Percentiles rank a stretch among this genome's conserved stretches.
phyloP scores from a whole-genome alignment of 1,139 yeast species.

The Eremothecium cymbalariae region DNA sequence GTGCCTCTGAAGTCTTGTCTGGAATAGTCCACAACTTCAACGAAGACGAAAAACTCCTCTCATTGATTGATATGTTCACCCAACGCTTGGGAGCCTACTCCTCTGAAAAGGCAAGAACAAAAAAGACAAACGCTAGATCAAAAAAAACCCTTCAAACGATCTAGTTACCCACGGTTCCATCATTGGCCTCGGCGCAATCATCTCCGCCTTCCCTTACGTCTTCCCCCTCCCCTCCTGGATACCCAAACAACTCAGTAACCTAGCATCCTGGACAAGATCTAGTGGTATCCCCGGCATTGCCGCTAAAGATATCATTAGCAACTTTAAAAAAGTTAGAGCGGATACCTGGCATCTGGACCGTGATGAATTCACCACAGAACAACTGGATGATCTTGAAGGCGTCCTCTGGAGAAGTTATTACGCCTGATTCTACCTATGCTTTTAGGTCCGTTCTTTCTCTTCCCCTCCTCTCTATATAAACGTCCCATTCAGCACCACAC shows the following conservation, averaged over 20 bases:
- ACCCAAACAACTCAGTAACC: slow-evolving; percentile 59
- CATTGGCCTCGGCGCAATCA: slow-evolving; percentile 79
- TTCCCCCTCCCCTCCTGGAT: slow-evolving; percentile 94
- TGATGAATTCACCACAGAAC: slow-evolving; percentile 64
- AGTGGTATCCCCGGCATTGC: slow-evolving; percentile 79
- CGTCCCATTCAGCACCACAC: too few relatives aligned
- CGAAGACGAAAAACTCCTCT: slow-evolving; percentile 35
- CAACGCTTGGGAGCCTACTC: slow-evolving; percentile 30
- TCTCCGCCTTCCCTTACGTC: slow-evolving; percentile 82
- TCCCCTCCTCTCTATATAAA: not conserved
- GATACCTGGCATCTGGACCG: slow-evolving; percentile 96
- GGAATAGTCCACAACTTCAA: slow-evolving; percentile 76
- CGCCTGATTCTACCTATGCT: slow-evolving; percentile 38
- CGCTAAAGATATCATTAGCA: slow-evolving; percentile 73
- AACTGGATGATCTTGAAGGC: slow-evolving; percentile 88
- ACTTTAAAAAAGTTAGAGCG: slow-evolving; percentile 84
- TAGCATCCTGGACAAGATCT: slow-evolving; percentile 57
- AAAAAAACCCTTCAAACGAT: slow-evolving; percentile 38
- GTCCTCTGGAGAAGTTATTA: slow-evolving; percentile 90
- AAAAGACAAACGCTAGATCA: too few relatives aligned
- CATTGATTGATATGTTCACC: slow-evolving; percentile 37
- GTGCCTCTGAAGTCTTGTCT: slow-evolving; percentile 68
- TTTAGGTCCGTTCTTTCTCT: too few relatives aligned
- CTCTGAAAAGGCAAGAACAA: slow-evolving; percentile 31
- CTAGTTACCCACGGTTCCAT: slow-evolving; percentile 74